Conservation (phyloP, 192 early-diverging fungal genomes). For the Blastocladiella britannica region DNA sequence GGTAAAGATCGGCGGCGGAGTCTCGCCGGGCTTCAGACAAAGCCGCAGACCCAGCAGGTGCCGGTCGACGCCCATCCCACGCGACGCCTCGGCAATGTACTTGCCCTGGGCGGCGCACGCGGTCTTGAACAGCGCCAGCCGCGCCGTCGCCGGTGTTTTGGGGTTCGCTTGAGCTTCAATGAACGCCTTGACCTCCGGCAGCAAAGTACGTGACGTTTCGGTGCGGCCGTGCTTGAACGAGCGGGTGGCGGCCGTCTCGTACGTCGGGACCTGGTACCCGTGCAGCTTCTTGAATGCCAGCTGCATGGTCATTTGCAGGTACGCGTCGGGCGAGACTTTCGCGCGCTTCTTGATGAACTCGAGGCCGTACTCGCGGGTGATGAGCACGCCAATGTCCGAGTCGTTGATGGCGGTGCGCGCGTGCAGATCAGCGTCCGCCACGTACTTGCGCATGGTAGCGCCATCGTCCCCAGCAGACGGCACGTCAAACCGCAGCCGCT, state of each 20-base stretch:
- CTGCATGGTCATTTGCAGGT: constrained; percentile 76
- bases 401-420: constrained; percentile 43
- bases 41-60: constrained; percentile 68
- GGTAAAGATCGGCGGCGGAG: constrained; percentile 47
- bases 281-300: constrained; percentile 57
- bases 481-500: constrained; percentile 50
- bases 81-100: constrained; percentile 52
- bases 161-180: constrained; percentile 27
- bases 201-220: constrained; percentile 72
- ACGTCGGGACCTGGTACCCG: constrained; percentile 43
- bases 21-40: constrained; percentile 38
- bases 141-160: constrained; percentile 10
- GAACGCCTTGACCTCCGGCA: constrained; percentile 55
- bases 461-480: too few relatives aligned
- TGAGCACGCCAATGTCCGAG: constrained; percentile 46
- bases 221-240: constrained; percentile 67
- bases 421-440: constrained; percentile 40
- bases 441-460: constrained; percentile 21
- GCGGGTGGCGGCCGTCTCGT: constrained; percentile 55
- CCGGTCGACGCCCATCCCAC: constrained; percentile 72
- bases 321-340: constrained; percentile 71
- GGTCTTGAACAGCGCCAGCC: constrained; percentile 30
- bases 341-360: constrained; percentile 68
- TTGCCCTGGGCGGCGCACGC: constrained; percentile 46
- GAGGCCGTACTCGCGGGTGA: constrained; percentile 53